A percentile compares a stretch with the other conserved stretches of the same genome.
Evolutionary conservation across 306 rosid genomes (phyloP).

Genomic region (Astragalus glycyphyllos): DNA sequence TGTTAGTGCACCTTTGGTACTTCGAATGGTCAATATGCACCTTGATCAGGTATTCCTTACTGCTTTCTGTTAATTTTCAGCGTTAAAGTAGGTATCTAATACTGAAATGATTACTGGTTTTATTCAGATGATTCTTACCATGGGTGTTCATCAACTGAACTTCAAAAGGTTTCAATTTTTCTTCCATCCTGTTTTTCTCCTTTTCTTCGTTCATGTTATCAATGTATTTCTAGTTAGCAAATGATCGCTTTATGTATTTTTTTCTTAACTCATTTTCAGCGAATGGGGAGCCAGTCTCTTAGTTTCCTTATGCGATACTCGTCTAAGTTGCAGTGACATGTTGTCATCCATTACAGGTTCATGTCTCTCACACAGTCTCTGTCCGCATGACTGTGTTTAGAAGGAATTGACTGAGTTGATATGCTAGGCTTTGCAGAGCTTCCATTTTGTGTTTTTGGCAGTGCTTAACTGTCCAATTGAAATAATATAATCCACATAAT

Average conservation of each 20-base stretch:
- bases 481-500: constrained; percentile 1
- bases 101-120: constrained; percentile 44
- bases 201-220: constrained; percentile 29
- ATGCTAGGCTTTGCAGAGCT: constrained; percentile 26
- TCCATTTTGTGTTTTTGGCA: constrained; percentile 9
- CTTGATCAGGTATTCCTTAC: constrained; percentile 72
- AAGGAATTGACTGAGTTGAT: constrained; percentile 36
- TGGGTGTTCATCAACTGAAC: constrained; percentile 46
- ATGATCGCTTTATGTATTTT: constrained; percentile 30
- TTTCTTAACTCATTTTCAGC: constrained; percentile 54
- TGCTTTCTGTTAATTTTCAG: constrained; percentile 29
- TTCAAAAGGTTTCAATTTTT: constrained; percentile 61
- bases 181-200: constrained; percentile 25
- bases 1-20: constrained; percentile 67
- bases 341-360: constrained; percentile 87
- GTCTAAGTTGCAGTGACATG: constrained; percentile 72
- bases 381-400: not conserved
- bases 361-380: constrained; percentile 22
- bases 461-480: constrained; percentile 22
- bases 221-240: constrained; percentile 29
- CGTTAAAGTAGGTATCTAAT: constrained; percentile 31
- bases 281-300: constrained; percentile 77
- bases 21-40: constrained; percentile 73
- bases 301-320: constrained; percentile 78
- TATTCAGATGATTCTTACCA: constrained; percentile 64